These are phyloP conservation scores for Penicillium lividum DNA, from an alignment of 495 filamentous ascomycete species.

Conservation along the genomic window DNA sequence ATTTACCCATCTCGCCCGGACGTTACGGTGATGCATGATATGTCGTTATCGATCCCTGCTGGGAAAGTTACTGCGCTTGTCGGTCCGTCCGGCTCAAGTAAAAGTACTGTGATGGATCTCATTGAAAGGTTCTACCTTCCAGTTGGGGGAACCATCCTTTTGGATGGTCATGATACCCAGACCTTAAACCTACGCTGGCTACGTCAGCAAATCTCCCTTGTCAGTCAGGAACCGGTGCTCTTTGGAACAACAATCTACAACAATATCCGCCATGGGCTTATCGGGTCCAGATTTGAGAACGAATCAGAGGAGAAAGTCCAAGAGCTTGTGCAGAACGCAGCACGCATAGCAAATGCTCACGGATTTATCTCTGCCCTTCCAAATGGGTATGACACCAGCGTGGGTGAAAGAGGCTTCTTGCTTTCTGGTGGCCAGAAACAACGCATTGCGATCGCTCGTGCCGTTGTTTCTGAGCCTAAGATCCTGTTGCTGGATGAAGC, in stretches of 20 bases:
- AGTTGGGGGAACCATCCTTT: background rate
- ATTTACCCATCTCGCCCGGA: conserved; percentile 93
- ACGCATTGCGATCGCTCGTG: conserved; percentile 65
- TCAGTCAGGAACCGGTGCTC: conserved; percentile 44
- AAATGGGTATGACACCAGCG: conserved; percentile 36
- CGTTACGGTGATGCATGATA: conserved; percentile 80
- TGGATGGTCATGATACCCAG: conserved; percentile 44
- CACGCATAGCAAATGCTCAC: conserved; percentile 60
- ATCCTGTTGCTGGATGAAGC: conserved; percentile 68
- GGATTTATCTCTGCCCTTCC: conserved; percentile 42
- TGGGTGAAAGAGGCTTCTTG: conserved; percentile 37
- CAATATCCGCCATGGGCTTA: conserved; percentile 77
- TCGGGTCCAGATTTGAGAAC: conserved; percentile 62
- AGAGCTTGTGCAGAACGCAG: conserved; percentile 51
- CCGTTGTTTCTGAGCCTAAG: conserved; percentile 79
- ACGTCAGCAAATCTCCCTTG: conserved; percentile 76
- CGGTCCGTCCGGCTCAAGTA: conserved; percentile 61
- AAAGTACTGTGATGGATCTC: conserved; percentile 66
- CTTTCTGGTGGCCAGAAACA: conserved; percentile 57
- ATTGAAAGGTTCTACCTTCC: conserved; percentile 61
- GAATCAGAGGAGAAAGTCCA: conserved; percentile 48
- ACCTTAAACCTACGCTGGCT: conserved; percentile 80
- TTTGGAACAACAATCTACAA: conserved; percentile 78
- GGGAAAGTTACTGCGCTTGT: conserved; percentile 59
- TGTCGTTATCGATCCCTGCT: conserved; percentile 75